These are phyloP conservation scores for Albatrellus ellisii DNA, from an alignment of 768 basidiomycete species.

Conservation along the genomic window DNA sequence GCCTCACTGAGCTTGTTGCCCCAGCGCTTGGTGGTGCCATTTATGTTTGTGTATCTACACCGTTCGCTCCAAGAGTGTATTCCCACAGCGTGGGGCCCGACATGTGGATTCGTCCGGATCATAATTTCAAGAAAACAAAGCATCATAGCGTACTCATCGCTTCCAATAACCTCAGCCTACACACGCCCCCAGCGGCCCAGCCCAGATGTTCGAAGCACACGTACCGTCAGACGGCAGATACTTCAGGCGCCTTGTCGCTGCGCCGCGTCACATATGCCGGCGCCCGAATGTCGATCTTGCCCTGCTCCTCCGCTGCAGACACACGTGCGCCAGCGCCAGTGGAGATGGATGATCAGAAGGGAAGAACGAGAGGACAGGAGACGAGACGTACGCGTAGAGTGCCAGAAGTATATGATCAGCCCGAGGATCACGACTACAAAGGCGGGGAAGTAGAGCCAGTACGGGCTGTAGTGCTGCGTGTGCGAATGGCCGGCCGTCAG, in stretches of 20 bases:
- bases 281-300: conserved; percentile 40
- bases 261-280: conserved; percentile 39
- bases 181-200: too few relatives aligned
- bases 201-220: conserved; percentile 3
- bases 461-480: conserved; percentile 71
- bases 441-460: conserved; percentile 82
- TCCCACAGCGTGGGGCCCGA: too few relatives aligned
- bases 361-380: not conserved
- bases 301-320: conserved; percentile 60
- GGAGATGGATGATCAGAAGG: not conserved
- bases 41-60: too few relatives aligned
- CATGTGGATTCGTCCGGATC: too few relatives aligned
- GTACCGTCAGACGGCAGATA: conserved; percentile 11
- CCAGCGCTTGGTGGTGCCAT: too few relatives aligned
- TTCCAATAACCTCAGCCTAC: not conserved
- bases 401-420: conserved; percentile 79
- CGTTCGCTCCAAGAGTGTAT: too few relatives aligned
- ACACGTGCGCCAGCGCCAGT: not conserved
- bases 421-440: conserved; percentile 60
- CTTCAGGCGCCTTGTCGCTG: conserved; percentile 7
- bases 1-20: too few relatives aligned
- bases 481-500: not conserved
- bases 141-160: too few relatives aligned
- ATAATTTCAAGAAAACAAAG: too few relatives aligned
- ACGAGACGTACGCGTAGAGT: conserved; percentile 53